Base-by-base conservation (phyloP, 176 grass and related monocot genomes). In the Bromus sterilis region DNA sequence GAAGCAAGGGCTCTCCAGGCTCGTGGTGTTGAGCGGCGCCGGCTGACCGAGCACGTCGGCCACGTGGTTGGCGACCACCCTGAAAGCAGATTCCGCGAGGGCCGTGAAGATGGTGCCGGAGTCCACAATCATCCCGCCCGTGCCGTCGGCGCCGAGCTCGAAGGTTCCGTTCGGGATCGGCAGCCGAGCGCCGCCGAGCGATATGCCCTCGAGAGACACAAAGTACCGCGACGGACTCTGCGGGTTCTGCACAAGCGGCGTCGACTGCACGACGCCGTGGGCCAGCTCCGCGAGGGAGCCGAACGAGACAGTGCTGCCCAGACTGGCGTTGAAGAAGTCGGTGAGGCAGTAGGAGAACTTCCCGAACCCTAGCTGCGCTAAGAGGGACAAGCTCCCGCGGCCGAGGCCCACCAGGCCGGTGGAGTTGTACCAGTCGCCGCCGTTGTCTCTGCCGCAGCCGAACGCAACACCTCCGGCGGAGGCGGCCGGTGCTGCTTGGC, bases 301-400 rank as follows among this genome's bases (percentile, higher is more conserved):
- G 24, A 77, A 61, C 4, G 42, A 4, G 35, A 77, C 20, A 0
- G 35, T n/a, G 56, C 75, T 77, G 4, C 14, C 7, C 0, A 61
- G 7, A 7, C 32, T 42, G 24, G 55, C 36, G 13, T 77, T 20
- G 33, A 42, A 61, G 75, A 29, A 77, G 24, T 42, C 20, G 8
- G 55, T 82, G 75, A 89, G 80, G 34, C 81, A 89, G 28, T 88
- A 88, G 23, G 80, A 84, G 63, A 88, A 75, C 55, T 74, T 88
- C 58, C 62, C 11, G 18, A 79, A 10, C 7, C 80, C 65, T 1
- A 88, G 78, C 57, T 88, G 80, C 26, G 55, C 34, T 7, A 84
- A 48, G 18, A 88, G 36, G 3, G 86, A 88, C 21, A 84, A 18
- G 39, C 26, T n/a, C 1, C 80, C 86, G 4, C 86, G 55, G 4